phyloP scores from a whole-genome alignment of 1,284 basidiomycete species.

The Leccinum pseudoinsigne region DNA sequence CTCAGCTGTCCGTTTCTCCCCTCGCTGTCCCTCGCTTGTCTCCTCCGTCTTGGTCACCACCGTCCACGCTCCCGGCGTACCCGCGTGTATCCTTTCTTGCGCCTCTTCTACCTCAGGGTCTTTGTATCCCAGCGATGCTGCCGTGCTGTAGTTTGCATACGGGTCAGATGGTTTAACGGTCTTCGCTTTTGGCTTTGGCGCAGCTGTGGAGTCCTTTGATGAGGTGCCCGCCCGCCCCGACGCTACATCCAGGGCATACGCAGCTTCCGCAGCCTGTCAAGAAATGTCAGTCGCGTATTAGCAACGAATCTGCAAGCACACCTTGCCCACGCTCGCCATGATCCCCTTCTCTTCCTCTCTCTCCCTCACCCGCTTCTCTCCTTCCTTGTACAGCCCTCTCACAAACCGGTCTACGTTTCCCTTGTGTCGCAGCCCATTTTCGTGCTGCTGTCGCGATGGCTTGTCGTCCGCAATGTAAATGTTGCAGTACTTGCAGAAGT shows the following conservation, averaged over 20 bases:
- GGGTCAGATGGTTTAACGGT: slow-evolving; percentile 61
- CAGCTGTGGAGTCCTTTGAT: slow-evolving; percentile 34
- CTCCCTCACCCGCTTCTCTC: slow-evolving; percentile 87
- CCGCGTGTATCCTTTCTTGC: slow-evolving; percentile 60
- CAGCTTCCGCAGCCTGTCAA: slow-evolving; percentile 67
- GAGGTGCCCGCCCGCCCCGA: slow-evolving; percentile 52
- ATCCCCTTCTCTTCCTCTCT: slow-evolving; percentile 84
- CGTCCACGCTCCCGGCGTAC: slow-evolving; percentile 83
- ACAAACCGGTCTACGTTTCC: slow-evolving; percentile 94
- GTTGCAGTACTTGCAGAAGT: slow-evolving; percentile 87
- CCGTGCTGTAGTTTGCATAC: slow-evolving; percentile 85
- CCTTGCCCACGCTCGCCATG: slow-evolving; percentile 85
- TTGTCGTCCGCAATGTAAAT: slow-evolving; percentile 93
- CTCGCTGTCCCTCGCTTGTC: slow-evolving; percentile 17
- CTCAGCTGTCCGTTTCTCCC: slow-evolving; percentile 15
- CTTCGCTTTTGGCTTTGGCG: slow-evolving; percentile 40
- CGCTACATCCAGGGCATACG: slow-evolving; percentile 72
- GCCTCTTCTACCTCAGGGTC: slow-evolving; percentile 75
- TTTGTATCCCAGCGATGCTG: slow-evolving; percentile 75
- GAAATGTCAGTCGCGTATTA: not conserved
- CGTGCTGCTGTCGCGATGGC: slow-evolving; percentile 91
- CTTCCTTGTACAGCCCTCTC: slow-evolving; percentile 89
- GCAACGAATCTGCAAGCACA: slow-evolving; percentile 27
- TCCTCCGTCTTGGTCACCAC: slow-evolving; percentile 42
- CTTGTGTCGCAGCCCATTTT: slow-evolving; percentile 92